A percentile compares a stretch with the other conserved stretches of the same genome.
These are phyloP conservation scores for Populus hybrid DNA, from an alignment of 441 rosid genomes.

Conservation along the genomic window DNA sequence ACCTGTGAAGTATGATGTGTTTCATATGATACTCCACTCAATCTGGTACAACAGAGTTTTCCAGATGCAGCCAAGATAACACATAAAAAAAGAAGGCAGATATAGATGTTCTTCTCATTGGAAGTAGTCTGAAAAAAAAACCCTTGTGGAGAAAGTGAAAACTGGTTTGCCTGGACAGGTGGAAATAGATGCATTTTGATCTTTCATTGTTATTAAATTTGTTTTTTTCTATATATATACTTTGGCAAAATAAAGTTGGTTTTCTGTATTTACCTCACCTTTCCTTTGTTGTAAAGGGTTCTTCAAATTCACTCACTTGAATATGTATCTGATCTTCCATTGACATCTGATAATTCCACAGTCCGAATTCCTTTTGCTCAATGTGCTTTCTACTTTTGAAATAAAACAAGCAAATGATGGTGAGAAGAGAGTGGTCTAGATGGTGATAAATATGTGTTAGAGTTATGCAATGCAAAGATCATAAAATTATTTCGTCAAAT, in stretches of 20 bases:
- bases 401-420: no score
- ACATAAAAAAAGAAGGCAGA: background rate
- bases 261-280: slow-evolving; percentile 9
- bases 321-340: background rate
- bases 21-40: slow-evolving; percentile 91
- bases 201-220: background rate
- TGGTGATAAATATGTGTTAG: no score
- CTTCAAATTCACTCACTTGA: background rate
- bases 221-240: background rate
- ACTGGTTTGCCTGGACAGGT: background rate
- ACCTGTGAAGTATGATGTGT: slow-evolving; percentile 72
- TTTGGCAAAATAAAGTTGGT: background rate
- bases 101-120: background rate
- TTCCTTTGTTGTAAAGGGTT: background rate
- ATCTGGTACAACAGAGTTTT: slow-evolving; percentile 82
- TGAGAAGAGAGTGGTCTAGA: no score
- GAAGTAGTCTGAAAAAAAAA: background rate
- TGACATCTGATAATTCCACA: background rate
- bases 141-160: background rate
- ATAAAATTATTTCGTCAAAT: no score
- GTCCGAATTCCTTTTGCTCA: background rate
- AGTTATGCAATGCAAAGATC: background rate
- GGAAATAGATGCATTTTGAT: background rate
- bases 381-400: no score
- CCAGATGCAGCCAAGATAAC: slow-evolving; percentile 35